Base-by-base conservation (phyloP, 495 filamentous ascomycete genomes). In the Geoglossum glabrum region DNA sequence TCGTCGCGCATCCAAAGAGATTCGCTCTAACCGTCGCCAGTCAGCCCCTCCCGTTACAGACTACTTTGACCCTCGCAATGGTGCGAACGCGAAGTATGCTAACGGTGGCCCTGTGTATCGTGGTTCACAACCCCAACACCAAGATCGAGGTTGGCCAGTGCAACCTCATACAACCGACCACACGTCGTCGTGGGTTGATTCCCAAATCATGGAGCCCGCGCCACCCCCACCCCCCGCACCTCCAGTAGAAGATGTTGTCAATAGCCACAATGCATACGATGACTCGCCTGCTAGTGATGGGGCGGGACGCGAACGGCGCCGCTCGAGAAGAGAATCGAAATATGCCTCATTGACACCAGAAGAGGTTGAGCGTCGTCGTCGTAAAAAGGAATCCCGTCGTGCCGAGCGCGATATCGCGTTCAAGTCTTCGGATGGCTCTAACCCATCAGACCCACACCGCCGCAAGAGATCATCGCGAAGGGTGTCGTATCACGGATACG, bases 171-270 rank as follows among this genome's bases (percentile, higher is more conserved):
- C 60, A 33, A 69, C 63, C 62, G 75, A 81, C 55, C 80, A 82
- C 64, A 81, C 76, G 49, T 73, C 76, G 1, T 78, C 75, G 3
- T 82, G 79, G 79, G 74, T 82, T 3, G 68, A 81, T 59, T 75
- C 73, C 0, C 73, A 79, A 64, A 69, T 72, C 36, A 68, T 69
- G 11, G 75, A 79, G 15, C 79, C 78, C 1, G 76, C 79, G 2
- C 76, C 76, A 57, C 78, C 78, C n/a, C 79, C 78, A 7, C 76
- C 72, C 21, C 63, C 79, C 21, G 71, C 77, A 26, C 70, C 69
- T 3, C 79, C 77, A 7, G 72, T 82, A 13, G 59, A 81, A 27
- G 79, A 82, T 51, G 67, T 70, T 46, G 73, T 74, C 7, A 72
- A 71, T 1, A 33, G 7, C 46, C 36, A 57, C 56, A 40, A 25